Base-by-base conservation (phyloP, 371 early-diverging fungal genomes). In the Lichtheimia ornata region DNA sequence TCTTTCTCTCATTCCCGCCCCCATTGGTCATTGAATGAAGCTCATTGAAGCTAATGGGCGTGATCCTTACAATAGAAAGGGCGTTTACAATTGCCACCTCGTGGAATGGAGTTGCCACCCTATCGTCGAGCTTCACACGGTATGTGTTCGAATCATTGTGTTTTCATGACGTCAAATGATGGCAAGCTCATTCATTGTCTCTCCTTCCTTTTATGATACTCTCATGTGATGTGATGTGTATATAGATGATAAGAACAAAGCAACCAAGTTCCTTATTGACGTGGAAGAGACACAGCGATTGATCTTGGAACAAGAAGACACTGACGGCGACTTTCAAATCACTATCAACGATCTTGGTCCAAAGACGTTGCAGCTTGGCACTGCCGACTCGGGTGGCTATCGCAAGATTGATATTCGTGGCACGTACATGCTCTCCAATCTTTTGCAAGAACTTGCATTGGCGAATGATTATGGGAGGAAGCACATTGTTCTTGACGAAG, bases 381-480 rank as follows among this genome's bases (percentile, higher is more conserved):
- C 96, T 0, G 90, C 91, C 5, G 87, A 85, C 61, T 89, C 90
- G 20, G 87, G 81, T 50, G 95, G 95, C n/a, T 90, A 82, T 80
- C 78, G 84, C 51, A 90, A 90, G 56, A 88, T 87, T 58, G 94
- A 93, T 56, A 82, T 97, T 57, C 88, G 94, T 17, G 97, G 96
- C 22, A 93, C 94, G 13, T 96, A 97, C 73, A 87, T 88, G 87
- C 74, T 97, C 56, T 90, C 94, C n/a, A 95, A 94, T 66, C 77
- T 97, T 35, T 71, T 97, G 18, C 97, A 95, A 73, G 97, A 97
- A 69, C 77, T 97, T 20, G 92, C 94, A 5, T 69, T 94, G 22
- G 96, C 96, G 3, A 71, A 85, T 42, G 95, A 92, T 62, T 82
- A 89, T 67, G 91, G 90, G 4, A 82, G 93, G 30, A 88, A 83